These are phyloP conservation scores for Linaria vulgaris DNA, from an alignment of 257 asterid species.

Conservation along the genomic window DNA sequence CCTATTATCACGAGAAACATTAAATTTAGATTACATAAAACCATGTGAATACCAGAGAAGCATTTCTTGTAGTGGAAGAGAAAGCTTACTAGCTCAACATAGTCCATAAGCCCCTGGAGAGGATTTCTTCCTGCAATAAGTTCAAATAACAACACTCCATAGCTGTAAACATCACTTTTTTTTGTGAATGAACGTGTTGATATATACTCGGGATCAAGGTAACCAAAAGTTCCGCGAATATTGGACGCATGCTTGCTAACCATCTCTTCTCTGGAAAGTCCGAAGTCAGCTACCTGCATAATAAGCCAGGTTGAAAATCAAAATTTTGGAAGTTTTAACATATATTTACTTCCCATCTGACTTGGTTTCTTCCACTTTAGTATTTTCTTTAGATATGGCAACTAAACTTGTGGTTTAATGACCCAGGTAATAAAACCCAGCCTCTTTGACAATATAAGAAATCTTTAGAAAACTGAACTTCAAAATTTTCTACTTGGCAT, in stretches of 20 bases:
- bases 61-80: conserved; percentile 6
- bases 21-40: no score
- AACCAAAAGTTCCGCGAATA: conserved; percentile 87
- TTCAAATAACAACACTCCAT: conserved; percentile 86
- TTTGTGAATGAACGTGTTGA: conserved; percentile 84
- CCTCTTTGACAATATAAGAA: no score
- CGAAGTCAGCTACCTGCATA: conserved; percentile 86
- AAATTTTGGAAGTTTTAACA: no score
- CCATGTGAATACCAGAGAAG: no score
- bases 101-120: conserved; percentile 86
- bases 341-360: no score
- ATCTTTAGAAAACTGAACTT: no score
- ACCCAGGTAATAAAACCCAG: no score
- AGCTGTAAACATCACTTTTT: conserved; percentile 92
- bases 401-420: no score
- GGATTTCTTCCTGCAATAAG: conserved; percentile 91
- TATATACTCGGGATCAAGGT: conserved; percentile 92
- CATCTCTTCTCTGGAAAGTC: conserved; percentile 95
- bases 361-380: no score
- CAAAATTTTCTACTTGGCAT: no score
- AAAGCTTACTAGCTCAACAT: conserved; percentile 77
- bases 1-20: conserved; percentile 36
- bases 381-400: no score
- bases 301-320: conserved; percentile 16
- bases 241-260: conserved; percentile 64